Evolutionary conservation across 2,329 filamentous ascomycete genomes (phyloP).

Genomic region (Ophiostoma himal-ulmi): DNA sequence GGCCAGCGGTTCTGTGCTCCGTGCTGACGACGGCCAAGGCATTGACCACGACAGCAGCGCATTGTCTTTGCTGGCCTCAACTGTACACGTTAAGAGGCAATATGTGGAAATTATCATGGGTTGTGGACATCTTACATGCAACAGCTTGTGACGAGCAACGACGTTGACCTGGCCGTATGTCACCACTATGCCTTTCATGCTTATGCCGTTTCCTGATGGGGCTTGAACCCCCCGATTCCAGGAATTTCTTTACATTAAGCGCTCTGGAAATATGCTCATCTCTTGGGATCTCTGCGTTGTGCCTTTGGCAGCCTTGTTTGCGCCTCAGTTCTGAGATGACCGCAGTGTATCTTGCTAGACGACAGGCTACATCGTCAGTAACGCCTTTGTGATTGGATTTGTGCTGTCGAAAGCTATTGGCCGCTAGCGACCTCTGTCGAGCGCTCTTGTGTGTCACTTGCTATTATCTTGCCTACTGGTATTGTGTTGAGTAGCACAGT

Average conservation of each 20-base stretch:
- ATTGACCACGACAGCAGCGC: background rate
- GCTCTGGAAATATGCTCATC: too few species aligned
- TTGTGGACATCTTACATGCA: background rate
- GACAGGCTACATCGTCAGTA: too few species aligned
- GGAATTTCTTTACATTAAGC: too few species aligned
- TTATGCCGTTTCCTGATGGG: background rate
- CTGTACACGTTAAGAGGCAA: background rate
- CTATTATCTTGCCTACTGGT: background rate
- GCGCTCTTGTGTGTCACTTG: too few species aligned
- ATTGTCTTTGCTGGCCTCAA: background rate
- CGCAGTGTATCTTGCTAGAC: too few species aligned
- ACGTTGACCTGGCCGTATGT: background rate
- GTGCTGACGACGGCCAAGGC: background rate
- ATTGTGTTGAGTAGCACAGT: too few species aligned
- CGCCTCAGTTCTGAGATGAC: background rate
- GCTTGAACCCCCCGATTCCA: background rate
- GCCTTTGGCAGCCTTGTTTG: background rate
- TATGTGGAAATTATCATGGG: background rate
- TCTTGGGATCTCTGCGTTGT: background rate
- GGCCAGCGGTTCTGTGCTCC: background rate
- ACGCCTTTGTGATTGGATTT: too few species aligned
- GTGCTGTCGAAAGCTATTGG: background rate
- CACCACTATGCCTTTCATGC: background rate
- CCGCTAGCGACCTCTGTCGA: background rate
- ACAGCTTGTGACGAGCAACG: background rate